Conservation (phyloP, 129 eudicot species). For the Oenanthe sinensis region DNA sequence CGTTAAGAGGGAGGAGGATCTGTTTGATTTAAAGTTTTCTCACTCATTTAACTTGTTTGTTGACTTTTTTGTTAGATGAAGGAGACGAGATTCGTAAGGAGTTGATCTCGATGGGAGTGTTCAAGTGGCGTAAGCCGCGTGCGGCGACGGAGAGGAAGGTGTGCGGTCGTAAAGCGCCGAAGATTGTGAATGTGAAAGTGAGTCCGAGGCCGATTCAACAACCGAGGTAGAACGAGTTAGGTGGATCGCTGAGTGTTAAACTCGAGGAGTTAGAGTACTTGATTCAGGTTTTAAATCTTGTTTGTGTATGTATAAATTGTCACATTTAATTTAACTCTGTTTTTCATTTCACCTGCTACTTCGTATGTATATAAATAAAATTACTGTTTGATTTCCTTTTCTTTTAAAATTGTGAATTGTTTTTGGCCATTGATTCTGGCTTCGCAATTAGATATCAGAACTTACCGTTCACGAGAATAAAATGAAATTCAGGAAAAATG, state of each 20-base stretch:
- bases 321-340: background rate
- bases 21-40: background rate
- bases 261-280: constrained; percentile 12
- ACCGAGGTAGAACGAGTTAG: constrained; percentile 46
- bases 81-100: constrained; percentile 34
- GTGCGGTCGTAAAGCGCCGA: constrained; percentile 62
- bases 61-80: constrained; percentile 17
- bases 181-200: constrained; percentile 68
- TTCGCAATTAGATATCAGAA: too few species aligned
- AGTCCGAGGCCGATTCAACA: constrained; percentile 79
- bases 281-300: background rate
- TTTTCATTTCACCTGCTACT: background rate
- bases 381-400: background rate
- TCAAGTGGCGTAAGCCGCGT: constrained; percentile 64
- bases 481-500: too few species aligned
- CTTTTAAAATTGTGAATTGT: background rate
- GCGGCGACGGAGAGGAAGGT: constrained; percentile 29
- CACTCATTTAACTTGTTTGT: background rate
- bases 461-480: too few species aligned
- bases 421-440: background rate
- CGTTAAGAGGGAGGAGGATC: background rate
- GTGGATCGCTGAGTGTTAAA: constrained; percentile 12
- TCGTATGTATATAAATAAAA: background rate
- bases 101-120: constrained; percentile 44
- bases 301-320: constrained; percentile 11